Evolutionary conservation across 169 alveolate genomes (phyloP).

Genomic region (Prorocentrum cordatum): DNA sequence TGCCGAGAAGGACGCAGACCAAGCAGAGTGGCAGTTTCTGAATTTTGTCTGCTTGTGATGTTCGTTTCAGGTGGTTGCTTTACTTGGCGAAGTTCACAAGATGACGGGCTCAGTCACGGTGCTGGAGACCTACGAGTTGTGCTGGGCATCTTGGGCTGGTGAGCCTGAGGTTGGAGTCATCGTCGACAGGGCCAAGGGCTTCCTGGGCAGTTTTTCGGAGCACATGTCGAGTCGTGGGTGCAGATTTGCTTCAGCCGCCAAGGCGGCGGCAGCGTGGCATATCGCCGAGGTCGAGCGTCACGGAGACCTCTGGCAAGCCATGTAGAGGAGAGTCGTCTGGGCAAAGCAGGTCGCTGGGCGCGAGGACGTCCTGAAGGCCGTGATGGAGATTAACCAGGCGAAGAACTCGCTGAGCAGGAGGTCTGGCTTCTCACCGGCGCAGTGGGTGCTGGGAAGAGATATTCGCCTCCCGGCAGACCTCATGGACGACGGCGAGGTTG

Average conservation of each 20-base stretch:
- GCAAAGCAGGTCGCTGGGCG: neutral
- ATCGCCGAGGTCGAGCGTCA: neutral
- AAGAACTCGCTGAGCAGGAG: neutral
- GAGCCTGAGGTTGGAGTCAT: neutral
- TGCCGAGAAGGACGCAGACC: neutral
- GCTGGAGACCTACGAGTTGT: neutral
- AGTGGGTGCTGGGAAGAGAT: conserved; percentile 11
- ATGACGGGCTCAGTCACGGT: neutral
- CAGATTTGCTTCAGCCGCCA: neutral
- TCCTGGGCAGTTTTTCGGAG: neutral
- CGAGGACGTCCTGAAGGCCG: neutral
- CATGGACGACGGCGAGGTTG: neutral
- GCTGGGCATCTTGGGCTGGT: neutral
- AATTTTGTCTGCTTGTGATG: neutral
- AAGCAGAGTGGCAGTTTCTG: neutral
- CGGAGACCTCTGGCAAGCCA: neutral
- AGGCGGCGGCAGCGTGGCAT: conserved; percentile 6
- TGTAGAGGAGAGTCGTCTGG: neutral
- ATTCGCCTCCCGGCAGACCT: neutral
- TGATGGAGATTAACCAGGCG: neutral
- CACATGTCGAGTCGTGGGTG: neutral
- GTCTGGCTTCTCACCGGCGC: neutral
- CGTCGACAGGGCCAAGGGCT: neutral
- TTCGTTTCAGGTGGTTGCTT: neutral
- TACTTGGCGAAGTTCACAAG: neutral